Evolutionary conservation across 306 rosid genomes (phyloP), one percentile per base, ranked within the genome.

Genomic region (Castanea sativa): DNA sequence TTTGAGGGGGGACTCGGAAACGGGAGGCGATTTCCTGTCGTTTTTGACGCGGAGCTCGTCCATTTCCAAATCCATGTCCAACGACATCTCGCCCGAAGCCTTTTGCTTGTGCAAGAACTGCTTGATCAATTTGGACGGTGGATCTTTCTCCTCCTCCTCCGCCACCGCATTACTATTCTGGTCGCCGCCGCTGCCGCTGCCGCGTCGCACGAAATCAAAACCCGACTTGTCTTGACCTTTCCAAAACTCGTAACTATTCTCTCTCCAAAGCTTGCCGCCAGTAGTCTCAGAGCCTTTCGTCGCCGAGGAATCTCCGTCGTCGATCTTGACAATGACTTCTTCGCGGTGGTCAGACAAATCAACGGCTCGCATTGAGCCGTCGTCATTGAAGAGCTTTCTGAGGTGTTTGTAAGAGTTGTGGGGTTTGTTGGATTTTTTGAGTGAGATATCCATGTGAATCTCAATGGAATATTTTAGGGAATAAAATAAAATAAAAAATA

Each of bases 31-130:
- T 33, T 80, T 78, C 33, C 1, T 49, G 53, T 81, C 81, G 6
- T 83, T 90, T 0, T 10, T 71, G 10, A 82, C 89, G 0, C 69
- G 86, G 0, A 93, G 90, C 86, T 95, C 99, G 5, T 88, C 93
- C 99, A 95, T 95, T 38, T 91, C 99, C 83, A 95, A 84, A 81
- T 95, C 99, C 99, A 95, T 92, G 43, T 95, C 99, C 30, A 95
- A 59, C 9, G 90, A 79, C 65, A 84, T 72, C 65, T 89, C 92
- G 1, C 97, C 98, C 21, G 98, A 90, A 1, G 88, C 92, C n/a
- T 10, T 70, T 86, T 95, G 99, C 45, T 85, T 86, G 78, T 91
- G 92, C 20, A 95, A 74, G 55, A 95, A 95, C 75, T 56, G 87
- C 0, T 92, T 93, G 1, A 93, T 95, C 30, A 92, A 87, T 91